Evolutionary conservation across 345 rosid genomes (phyloP), one percentile per base, ranked within the genome.

Genomic region (Acer yangbiense): DNA sequence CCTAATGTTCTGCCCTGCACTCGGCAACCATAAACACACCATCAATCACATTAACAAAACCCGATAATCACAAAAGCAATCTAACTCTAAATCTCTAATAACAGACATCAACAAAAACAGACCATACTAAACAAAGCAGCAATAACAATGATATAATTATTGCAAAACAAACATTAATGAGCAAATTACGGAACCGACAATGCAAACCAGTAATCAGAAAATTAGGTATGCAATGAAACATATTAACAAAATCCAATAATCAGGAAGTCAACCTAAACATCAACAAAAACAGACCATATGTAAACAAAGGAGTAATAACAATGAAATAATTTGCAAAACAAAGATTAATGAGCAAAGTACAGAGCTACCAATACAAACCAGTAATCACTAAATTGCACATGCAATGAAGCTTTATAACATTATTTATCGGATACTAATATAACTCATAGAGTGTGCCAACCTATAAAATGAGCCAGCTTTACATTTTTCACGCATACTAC

Each of bases 1-100:
- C 93, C 93, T 89, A 21, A 92, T 80, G 85, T 90, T 90, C 82
- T 89, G 94, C 77, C 97, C 97, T 90, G 86, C 65, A 83, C 46
- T 72, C 63, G 35, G 14, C 4, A 35, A 78, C 1, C 52, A 74
- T 3, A 6, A 32, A 46, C 25, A 20, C 6, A 16, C 2, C 3
- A 76, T 9, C 57, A 11, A 35, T 0, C 9, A 57, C 69, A 39
- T 0, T 1, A 6, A 14, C 0, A 13, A 0, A 9, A 7, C 2
- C 1, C 1, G n/a, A 10, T 4, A 7, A 46, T 76, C 50, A 55
- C 3, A 57, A 69, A 43, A 7, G 21, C 12, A 60, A 20, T 17
- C 11, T 17, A 43, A n/a, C 6, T 35, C 0, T 32, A 32, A 32
- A 32, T 3, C 29, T 29, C 13, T 23, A 7, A 20, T 14, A n/a